These are phyloP conservation scores for Takakia lepidozioides DNA, from an alignment of 225 moss, liverwort and hornwort genomes.

Conservation along the genomic window DNA sequence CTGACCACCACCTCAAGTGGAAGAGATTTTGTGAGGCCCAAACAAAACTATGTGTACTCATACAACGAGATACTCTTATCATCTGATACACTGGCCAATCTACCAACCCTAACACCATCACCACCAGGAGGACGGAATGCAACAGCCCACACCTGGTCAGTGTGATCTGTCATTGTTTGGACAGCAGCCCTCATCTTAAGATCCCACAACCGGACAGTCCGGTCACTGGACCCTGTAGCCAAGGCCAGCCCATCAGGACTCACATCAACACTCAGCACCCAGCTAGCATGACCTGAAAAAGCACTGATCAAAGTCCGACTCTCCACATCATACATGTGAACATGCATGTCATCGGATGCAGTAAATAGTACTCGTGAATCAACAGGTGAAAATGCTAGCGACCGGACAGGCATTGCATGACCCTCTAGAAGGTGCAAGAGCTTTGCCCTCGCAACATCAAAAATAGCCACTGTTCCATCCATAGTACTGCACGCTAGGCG, in stretches of 20 bases:
- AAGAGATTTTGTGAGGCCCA: no score
- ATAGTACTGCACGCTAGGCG: conserved; percentile 90
- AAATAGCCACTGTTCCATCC: conserved; percentile 81
- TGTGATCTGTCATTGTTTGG: conserved; percentile 89
- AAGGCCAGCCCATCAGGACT: conserved; percentile 79
- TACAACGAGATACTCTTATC: conserved; percentile 90
- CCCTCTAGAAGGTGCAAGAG: conserved; percentile 79
- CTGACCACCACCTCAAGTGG: no score
- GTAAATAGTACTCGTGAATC: conserved; percentile 79
- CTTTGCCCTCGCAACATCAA: conserved; percentile 66
- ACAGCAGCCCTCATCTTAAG: conserved; percentile 82
- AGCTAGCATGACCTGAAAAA: conserved; percentile 90
- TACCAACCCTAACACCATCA: conserved; percentile 53
- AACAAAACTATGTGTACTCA: conserved; percentile 76
- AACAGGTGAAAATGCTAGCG: conserved; percentile 82
- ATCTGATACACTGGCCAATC: conserved; percentile 90
- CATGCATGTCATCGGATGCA: conserved; percentile 88
- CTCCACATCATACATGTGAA: conserved; percentile 92
- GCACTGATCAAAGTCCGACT: conserved; percentile 76
- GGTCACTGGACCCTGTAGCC: conserved; percentile 87
- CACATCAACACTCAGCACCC: conserved; percentile 87
- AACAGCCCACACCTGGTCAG: conserved; percentile 93
- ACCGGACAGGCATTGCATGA: conserved; percentile 87
- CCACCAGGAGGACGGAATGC: conserved; percentile 74
- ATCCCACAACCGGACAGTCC: conserved; percentile 83